Base-by-base conservation (phyloP, 2,329 filamentous ascomycete species). In the Colletotrichum scovillei region DNA sequence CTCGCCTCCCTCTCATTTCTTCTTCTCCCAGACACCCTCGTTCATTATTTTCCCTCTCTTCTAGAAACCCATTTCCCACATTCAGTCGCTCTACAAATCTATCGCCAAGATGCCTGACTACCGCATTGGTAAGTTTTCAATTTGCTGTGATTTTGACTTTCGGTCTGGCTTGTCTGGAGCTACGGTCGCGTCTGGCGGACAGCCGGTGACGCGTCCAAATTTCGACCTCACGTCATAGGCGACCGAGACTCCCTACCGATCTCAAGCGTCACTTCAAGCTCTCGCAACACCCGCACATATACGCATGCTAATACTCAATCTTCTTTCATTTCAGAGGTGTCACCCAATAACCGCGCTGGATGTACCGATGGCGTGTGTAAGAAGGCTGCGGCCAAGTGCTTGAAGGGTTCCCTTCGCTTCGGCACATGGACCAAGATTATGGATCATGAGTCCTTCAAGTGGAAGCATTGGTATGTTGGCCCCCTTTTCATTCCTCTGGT, bases 351-450 rank as follows among this genome's bases (percentile, higher is more conserved):
- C 78, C 93, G 95, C 72, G 94, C 95, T 66, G 90, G 86, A 63
- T 98, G 95, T 85, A 88, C 92, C 75, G 92, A 92, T 79, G 87
- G 85, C 5, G 87, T 91, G 75, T 98, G 96, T 88, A 95, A 95
- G 82, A 88, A 93, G 2, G 84, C 84, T 1, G 86, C 80, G 1
- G 80, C 88, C 78, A 98, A 97, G 84, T 94, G 97, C 79, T 76
- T 79, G 30, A 97, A 97, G 84, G 94, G 92, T 69, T 91, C 94
- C 76, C 84, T 98, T 3, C 93, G 96, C 68, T 89, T 95, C 66
- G 96, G 94, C 55, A 88, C 88, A 26, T 94, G 92, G 87, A 89
- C 97, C 75, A 89, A 88, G 9, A 88, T 92, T 35, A 78, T 86
- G 0, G 88, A 89, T 0, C 88, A 92, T 78, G 89, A 90, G 55